Evolutionary conservation across 495 filamentous ascomycete species (phyloP), one percentile per base, ranked within the genome.

Genomic region (Clohesyomyces aquaticus): DNA sequence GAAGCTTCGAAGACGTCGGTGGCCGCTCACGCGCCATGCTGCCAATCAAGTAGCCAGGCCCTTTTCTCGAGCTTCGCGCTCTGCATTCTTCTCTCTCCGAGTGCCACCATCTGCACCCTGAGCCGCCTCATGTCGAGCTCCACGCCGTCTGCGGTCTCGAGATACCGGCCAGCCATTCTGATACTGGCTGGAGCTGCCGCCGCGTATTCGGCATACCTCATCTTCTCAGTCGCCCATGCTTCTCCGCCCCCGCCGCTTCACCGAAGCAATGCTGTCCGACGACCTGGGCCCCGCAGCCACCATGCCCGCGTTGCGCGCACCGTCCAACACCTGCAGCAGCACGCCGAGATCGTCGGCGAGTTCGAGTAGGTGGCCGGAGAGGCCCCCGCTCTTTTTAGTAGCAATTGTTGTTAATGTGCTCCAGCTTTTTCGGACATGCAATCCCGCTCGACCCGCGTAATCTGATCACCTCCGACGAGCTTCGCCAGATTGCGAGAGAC

Each of bases 221-320:
- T 72, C n/a, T 74, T 71, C 63, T 62, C 25, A 16, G 46, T 43
- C 29, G 11, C 48, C 49, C 35, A 56, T 3, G 19, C 25, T 14
- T 35, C 32, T 18, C 29, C 59, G 1, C 47, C 55, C 22, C 28
- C 11, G 2, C 22, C 29, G 18, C 73, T 88, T 6, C 85, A 81
- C 57, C 75, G 85, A 35, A 84, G 84, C 64, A 86, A 86, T 69
- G 85, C 85, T 1, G 61, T 70, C 3, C 64, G 65, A 43, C 21
- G 64, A 29, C 21, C 43, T 6, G 32, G 32, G 6, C 32, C 32
- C 32, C 49, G 53, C 23, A 51, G 51, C 45, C 51, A 12, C 0
- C 60, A 50, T 41, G 10, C 23, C 19, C 47, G 22, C 22, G 28
- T 53, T 1, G 25, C 47, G 27, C 21, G 46, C 16, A 55, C 43